Evolutionary conservation across 306 rosid species (phyloP), one percentile per base, ranked within the genome.

Genomic region (Dalbergia cultrata): DNA sequence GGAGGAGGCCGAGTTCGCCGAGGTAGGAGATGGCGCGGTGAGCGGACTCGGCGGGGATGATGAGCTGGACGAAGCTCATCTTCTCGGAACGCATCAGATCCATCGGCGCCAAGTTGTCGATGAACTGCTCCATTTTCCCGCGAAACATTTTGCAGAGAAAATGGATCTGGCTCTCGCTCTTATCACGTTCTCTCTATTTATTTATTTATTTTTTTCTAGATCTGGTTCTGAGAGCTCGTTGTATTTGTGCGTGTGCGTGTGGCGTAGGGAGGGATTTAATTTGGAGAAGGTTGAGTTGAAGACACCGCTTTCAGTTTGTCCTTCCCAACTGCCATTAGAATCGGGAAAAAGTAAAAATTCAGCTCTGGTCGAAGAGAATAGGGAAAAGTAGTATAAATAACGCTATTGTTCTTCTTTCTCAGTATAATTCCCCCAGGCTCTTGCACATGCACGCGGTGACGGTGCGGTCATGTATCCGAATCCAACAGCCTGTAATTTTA

Each of bases 1-100:
- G 99, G 76, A 96, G 83, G 84, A 96, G 96, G 21, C 98, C 98
- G 77, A 96, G 98, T 81, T 96, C 93, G 83, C 98, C 99, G 58
- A 96, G 89, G 82, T 96, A 93, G 13, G 98, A 82, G 80, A 96
- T 49, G 82, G 98, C 96, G 10, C 99, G 97, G 84, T 93, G 98
- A 54, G 99, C 91, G 18, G 98, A 93, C 85, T 96, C 99, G 37
- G 79, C 94, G 18, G 99, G 98, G 45, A 96, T 93, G 80, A 96
- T 96, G 87, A 96, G 98, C 87, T 93, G 99, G 63, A 90, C 97
- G 70, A 93, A 88, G 63, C 92, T 88, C 99, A 96, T 96, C 94
- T 89, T 89, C 97, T 96, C 99, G 47, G 99, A 96, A 79, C 99
- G 98, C 98, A 93, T 90, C 91, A 96, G 95, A 92, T 96, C 99